Evolutionary conservation across 2,329 filamentous ascomycete species (phyloP).

Genomic region (Penicillium crustosum): DNA sequence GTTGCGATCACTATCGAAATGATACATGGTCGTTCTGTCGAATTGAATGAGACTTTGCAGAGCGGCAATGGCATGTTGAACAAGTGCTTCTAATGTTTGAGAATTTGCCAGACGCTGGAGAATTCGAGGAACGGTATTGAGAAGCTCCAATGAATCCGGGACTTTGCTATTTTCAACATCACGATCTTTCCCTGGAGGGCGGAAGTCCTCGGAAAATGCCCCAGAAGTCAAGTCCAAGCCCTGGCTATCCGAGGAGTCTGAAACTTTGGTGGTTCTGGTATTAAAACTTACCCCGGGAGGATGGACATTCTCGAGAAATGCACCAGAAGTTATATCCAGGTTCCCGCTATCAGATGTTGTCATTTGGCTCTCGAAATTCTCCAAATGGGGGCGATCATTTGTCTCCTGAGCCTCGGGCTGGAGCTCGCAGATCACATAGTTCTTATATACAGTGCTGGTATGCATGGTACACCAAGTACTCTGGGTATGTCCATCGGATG

Average conservation of each 20-base stretch:
- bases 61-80: conserved; percentile 77
- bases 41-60: conserved; percentile 83
- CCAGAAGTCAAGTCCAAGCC: neutral
- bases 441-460: conserved; percentile 63
- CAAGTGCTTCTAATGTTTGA: conserved; percentile 66
- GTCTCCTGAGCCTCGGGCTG: conserved; percentile 63
- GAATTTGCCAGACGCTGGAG: conserved; percentile 78
- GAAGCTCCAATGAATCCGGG: conserved; percentile 60
- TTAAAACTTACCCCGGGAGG: neutral
- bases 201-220: neutral
- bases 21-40: conserved; percentile 86
- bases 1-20: conserved; percentile 78
- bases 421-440: conserved; percentile 80
- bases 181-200: neutral
- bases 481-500: conserved; percentile 52
- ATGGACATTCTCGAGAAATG: neutral
- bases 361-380: neutral
- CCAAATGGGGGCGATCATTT: neutral
- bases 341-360: neutral
- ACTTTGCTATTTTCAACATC: neutral
- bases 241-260: conserved; percentile 30
- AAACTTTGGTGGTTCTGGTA: neutral
- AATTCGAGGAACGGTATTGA: conserved; percentile 86
- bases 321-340: conserved; percentile 1
- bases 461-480: conserved; percentile 89